Evolutionary conservation across 768 basidiomycete genomes (phyloP), one percentile per base, ranked within the genome.

Genomic region (Gloeophyllum trabeum): DNA sequence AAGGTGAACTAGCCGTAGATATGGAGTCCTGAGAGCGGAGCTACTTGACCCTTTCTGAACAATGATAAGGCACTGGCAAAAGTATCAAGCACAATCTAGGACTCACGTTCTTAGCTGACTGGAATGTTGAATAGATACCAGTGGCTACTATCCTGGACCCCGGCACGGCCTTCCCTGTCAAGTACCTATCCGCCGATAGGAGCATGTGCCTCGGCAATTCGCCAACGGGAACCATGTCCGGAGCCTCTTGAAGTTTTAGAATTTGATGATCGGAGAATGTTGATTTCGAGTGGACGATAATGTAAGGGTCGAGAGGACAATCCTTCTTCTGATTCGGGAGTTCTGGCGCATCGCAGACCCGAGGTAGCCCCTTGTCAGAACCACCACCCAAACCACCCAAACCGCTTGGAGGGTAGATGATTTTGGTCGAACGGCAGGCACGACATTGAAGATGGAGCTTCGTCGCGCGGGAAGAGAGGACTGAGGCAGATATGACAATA

Each of bases 161-260:
- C 4, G 96, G 96, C 6, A 97, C 87, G 6, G 97, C 93, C 55
- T 81, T 81, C 0, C 89, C 91, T 0, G 93, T 90, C 42, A 98
- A 68, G 54, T 91, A 81, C 59, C 94, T 70, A 59, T 99, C 96
- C 4, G 79, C 79, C 22, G 88, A 93, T 20, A 99, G 67, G 40
- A 94, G 71, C 73, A 99, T 91, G 57, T 98, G 96, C 39, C 93
- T 66, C 6, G 96, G 96, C 32, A 99, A 68, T 56, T 99, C 96
- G 71, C 96, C 96, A 20, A 98, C 93, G 0, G 96, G 96, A 1
- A 99, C 96, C 90, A 97, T 96, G 59, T 99, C 96, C 0, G 96
- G 96, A 14, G 94, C 93, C 61, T 99, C 96, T 61, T 99, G 96
- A 10, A 99, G 74, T 59, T 99, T 99, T 51, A 99, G 71, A 7